Base-by-base conservation (phyloP, 2,329 filamentous ascomycete genomes). In the Colletotrichum sp. region DNA sequence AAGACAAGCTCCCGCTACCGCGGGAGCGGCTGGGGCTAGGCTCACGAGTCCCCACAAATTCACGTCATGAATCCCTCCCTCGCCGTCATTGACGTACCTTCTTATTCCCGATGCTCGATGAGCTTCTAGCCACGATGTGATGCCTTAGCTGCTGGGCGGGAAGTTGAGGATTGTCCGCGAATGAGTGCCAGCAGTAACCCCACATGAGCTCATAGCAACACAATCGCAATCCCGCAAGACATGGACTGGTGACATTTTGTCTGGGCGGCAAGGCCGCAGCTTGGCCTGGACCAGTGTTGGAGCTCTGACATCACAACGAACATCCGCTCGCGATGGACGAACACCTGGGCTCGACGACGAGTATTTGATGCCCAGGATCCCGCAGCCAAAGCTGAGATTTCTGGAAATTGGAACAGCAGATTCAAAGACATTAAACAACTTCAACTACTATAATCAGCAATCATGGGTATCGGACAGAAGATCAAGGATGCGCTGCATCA, bases 401-500 rank as follows among this genome's bases (percentile, higher is more conserved):
- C 8, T 5, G 7, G 15, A 57, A 27, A 63, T 15, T 22, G 19
- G 28, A 59, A 72, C 22, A 19, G 16, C 36, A 65, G 11, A 32
- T 16, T 61, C 16, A 60, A 39, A 32, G 32, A 61, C 65, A 30
- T 63, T 6, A 57, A 61, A 12, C 13, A 68, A 44, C 8, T 60
- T 60, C 32, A 69, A 9, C 3, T 48, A 12, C 28, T 11, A 68
- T 16, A 66, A 61, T 36, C 55, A 67, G 39, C 55, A 74, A 77
- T 52, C 61, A 78, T 78, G 77, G 77, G 77, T 69, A 68, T 78
- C 48, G 76, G 36, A 52, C 32, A 75, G n/a, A 78, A 78, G 67
- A 77, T 78, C 30, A 78, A 78, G 72, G 73, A 77, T 27, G 77
- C 77, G 11, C 72, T 78, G 34, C 75, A 78, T 39, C 32, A 76